Conservation (phyloP, 2,329 filamentous ascomycete species). For the Arthrinium puccinioides region DNA sequence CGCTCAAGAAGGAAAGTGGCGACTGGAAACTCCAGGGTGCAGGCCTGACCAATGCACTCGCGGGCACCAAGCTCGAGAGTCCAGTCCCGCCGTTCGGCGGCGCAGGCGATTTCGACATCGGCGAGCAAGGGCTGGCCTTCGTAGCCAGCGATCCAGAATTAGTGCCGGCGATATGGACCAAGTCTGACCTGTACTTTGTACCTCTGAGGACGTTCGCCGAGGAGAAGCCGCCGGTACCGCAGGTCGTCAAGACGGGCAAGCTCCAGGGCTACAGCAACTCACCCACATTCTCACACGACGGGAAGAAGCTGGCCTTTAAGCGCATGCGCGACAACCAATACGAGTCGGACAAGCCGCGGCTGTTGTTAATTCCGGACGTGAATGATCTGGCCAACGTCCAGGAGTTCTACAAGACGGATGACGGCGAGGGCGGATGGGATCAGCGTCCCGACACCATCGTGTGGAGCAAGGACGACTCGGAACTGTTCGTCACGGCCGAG, state of each 20-base stretch:
- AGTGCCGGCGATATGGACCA: conserved; percentile 68
- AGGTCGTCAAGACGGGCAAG: conserved; percentile 47
- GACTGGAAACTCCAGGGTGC: conserved; percentile 33
- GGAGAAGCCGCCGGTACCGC: conserved; percentile 38
- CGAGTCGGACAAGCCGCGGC: conserved; percentile 69
- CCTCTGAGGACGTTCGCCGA: conserved; percentile 55
- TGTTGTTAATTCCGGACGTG: conserved; percentile 59
- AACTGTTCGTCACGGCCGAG: conserved; percentile 69
- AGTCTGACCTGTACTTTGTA: conserved; percentile 72
- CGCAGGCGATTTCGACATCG: conserved; percentile 71
- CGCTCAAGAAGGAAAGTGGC: conserved; percentile 26
- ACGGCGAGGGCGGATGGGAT: conserved; percentile 59
- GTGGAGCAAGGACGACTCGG: conserved; percentile 52
- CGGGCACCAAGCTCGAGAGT: conserved; percentile 50
- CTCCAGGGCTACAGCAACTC: conserved; percentile 56
- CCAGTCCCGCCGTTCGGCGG: conserved; percentile 77
- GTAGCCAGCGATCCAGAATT: conserved; percentile 67
- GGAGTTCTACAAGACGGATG: conserved; percentile 54
- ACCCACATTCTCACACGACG: conserved; percentile 69
- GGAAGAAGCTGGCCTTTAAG: conserved; percentile 65
- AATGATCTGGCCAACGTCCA: conserved; percentile 48
- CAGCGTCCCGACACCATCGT: conserved; percentile 46
- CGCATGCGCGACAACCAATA: conserved; percentile 73
- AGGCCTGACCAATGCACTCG: conserved; percentile 56
- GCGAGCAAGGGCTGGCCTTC: conserved; percentile 59